Base-by-base conservation (phyloP, 257 asterid genomes). In the Solanum okadae region DNA sequence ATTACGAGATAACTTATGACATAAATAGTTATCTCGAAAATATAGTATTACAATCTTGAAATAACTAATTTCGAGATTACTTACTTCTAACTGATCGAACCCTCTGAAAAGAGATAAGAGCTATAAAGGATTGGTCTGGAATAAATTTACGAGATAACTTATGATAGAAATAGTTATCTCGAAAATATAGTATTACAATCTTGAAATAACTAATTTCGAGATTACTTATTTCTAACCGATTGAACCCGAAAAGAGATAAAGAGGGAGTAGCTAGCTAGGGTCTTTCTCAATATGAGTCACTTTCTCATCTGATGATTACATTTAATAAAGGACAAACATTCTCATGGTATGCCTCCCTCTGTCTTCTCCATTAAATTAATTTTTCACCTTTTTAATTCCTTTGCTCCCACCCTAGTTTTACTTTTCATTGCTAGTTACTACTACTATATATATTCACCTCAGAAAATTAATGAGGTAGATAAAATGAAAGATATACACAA, bases 281-380 rank as follows among this genome's bases (percentile, higher is more conserved):
- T 94, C 98, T 92, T 92, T 90, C 96, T 94, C 96, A 90, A 68
- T 68, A 88, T 88, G 90, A 73, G 97, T 92, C 99, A 91, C 95
- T 96, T 95, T 94, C 98, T 90, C 76, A 33, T 89, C 95, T 91
- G 93, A 92, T 92, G 86, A 85, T 93, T 91, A 91, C 94, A 93
- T 91, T 90, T 91, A 92, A 87, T 90, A 86, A 91, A 90, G 92
- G 93, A 91, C 99, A 94, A 93, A 96, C 98, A 96, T 96, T 95
- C 98, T 93, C 96, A 94, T 95, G 96, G 98, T 92, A 91, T 93
- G 96, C 95, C 96, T 93, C 96, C 96, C 96, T 93, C 94, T 16
- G 6, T 89, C 89, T 81, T 89, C 89, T 82, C 42, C 20, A 82
- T 82, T 82, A 89, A 79, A 61, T 90, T 72, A 85, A 68, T 76